phyloP scores from a whole-genome alignment of 2,329 filamentous ascomycete species.

The Pseudogymnoascus sp. region DNA sequence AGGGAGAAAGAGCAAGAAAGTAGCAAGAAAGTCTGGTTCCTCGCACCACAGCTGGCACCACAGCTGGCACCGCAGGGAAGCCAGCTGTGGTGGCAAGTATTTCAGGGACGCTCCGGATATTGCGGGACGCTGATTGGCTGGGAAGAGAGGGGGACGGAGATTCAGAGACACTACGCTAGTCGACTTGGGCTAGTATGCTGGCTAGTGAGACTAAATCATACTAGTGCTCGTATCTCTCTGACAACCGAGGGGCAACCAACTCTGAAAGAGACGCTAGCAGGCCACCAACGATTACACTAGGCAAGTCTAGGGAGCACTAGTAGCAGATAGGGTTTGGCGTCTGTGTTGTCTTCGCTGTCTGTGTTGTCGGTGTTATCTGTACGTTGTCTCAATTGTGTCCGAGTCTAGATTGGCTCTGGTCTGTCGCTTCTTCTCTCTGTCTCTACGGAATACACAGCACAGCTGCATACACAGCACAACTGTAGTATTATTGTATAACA shows the following conservation, averaged over 20 bases:
- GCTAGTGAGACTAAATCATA: too few relatives aligned
- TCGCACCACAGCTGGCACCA: too few relatives aligned
- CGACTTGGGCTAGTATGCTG: too few relatives aligned
- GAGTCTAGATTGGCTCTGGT: too few relatives aligned
- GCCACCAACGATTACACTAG: neutral
- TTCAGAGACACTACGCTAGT: neutral
- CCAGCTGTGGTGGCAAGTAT: too few relatives aligned
- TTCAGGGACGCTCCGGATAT: neutral
- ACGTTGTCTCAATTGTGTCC: neutral
- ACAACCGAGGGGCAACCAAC: neutral
- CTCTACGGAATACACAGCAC: too few relatives aligned
- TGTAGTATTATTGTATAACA: too few relatives aligned
- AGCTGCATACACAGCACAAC: too few relatives aligned
- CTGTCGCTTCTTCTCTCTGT: too few relatives aligned
- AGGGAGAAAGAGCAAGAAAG: neutral
- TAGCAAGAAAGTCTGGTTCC: neutral
- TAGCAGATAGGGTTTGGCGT: neutral
- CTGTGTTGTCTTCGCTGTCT: neutral
- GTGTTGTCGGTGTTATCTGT: neutral
- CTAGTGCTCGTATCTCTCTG: neutral
- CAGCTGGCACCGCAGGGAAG: too few relatives aligned
- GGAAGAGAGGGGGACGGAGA: neutral
- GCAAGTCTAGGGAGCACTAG: neutral
- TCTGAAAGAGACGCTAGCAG: too few relatives aligned
- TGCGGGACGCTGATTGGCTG: neutral